Evolutionary conservation across 2,329 filamentous ascomycete species (phyloP).

Genomic region (Coleophoma eucalyptorum): DNA sequence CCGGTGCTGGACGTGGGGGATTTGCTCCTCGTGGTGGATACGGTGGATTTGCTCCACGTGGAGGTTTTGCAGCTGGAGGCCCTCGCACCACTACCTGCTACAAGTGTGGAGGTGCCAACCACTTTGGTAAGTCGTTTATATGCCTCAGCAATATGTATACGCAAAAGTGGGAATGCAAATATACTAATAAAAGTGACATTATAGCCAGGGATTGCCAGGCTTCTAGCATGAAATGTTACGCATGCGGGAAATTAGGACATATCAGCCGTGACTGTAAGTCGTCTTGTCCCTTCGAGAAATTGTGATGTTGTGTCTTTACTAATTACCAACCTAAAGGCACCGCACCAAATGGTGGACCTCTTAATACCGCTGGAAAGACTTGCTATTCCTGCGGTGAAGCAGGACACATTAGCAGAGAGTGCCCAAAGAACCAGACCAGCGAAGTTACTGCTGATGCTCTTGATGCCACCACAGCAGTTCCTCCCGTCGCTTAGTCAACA

Average conservation of each 20-base stretch:
- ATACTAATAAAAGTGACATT: too few relatives aligned
- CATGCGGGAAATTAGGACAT: slow-evolving; percentile 63
- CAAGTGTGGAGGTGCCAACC: slow-evolving; percentile 84
- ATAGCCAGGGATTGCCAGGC: slow-evolving; percentile 72
- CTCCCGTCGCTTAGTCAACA: slow-evolving; percentile 37
- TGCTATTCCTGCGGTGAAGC: slow-evolving; percentile 97
- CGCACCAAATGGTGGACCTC: slow-evolving; percentile 88
- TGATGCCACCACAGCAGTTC: slow-evolving; percentile 30
- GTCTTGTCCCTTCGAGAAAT: too few relatives aligned
- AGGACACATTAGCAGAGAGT: slow-evolving; percentile 94
- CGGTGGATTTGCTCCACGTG: slow-evolving; percentile 61
- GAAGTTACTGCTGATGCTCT: slow-evolving; percentile 34
- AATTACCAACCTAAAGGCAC: slow-evolving; percentile 40
- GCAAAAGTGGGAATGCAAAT: too few relatives aligned
- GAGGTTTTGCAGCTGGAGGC: slow-evolving; percentile 64
- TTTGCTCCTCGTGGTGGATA: slow-evolving; percentile 70
- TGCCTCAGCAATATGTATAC: too few relatives aligned
- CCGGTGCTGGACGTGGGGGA: slow-evolving; percentile 62
- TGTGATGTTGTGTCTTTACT: too few relatives aligned
- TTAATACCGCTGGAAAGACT: slow-evolving; percentile 96
- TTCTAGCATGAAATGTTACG: slow-evolving; percentile 53
- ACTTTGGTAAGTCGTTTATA: slow-evolving; percentile 56
- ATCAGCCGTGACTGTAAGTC: slow-evolving; percentile 62
- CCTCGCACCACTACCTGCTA: slow-evolving; percentile 69
- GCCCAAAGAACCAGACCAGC: slow-evolving; percentile 66